Conservation (phyloP, 805 yeast species). For the Brettanomyces anomalus region DNA sequence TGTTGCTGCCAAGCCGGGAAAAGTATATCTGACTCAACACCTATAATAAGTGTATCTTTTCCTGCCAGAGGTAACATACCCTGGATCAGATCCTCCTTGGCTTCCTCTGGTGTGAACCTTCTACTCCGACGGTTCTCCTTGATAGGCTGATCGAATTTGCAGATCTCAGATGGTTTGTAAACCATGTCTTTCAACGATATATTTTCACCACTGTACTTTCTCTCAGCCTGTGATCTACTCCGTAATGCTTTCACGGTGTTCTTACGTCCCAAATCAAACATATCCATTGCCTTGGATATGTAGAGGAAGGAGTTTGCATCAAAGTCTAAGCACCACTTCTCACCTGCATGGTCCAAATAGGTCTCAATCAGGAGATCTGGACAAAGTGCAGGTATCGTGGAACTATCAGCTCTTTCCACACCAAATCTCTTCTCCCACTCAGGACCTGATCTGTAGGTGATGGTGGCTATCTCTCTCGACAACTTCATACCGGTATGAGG, state of each 20-base stretch:
- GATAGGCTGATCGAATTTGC: slow-evolving; percentile 40
- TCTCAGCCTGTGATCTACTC: slow-evolving; percentile 32
- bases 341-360: slow-evolving; percentile 90
- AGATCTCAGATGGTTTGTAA: slow-evolving; percentile 22
- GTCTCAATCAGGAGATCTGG: slow-evolving; percentile 92
- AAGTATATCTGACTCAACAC: slow-evolving; percentile 86
- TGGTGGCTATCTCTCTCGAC: slow-evolving; percentile 89
- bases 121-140: slow-evolving; percentile 40
- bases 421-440: slow-evolving; percentile 96
- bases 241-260: slow-evolving; percentile 36
- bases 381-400: slow-evolving; percentile 75
- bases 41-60: slow-evolving; percentile 67
- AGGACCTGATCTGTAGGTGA: slow-evolving; percentile 91
- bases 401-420: slow-evolving; percentile 74
- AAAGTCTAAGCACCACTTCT: slow-evolving; percentile 82
- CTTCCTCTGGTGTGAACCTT: slow-evolving; percentile 43
- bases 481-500: slow-evolving; percentile 95
- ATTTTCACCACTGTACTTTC: slow-evolving; percentile 19
- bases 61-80: slow-evolving; percentile 60
- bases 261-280: slow-evolving; percentile 64
- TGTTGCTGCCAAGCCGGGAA: slow-evolving; percentile 95
- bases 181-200: slow-evolving; percentile 18
- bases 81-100: slow-evolving; percentile 47
- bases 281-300: slow-evolving; percentile 89
- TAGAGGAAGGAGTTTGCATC: slow-evolving; percentile 86